A percentile compares a stretch with the other conserved stretches of the same genome.
These are phyloP conservation scores for Botrytis galanthina DNA, from an alignment of 2,329 filamentous ascomycete species.

Conservation along the genomic window DNA sequence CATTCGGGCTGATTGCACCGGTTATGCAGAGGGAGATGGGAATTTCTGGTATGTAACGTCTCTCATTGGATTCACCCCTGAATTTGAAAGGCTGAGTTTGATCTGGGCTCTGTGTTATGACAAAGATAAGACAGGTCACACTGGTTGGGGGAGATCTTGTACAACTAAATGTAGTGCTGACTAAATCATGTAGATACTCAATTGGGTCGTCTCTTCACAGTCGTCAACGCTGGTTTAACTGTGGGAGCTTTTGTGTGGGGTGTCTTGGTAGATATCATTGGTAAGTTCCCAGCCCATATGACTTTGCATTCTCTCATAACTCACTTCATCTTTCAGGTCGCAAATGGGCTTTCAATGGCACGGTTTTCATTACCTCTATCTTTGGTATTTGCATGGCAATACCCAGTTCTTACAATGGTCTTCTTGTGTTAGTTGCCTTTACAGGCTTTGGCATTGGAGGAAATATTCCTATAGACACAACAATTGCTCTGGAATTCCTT, in stretches of 20 bases:
- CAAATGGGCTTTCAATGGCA: conserved; percentile 33
- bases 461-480: conserved; percentile 37
- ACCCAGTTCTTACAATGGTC: conserved; percentile 25
- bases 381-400: conserved; percentile 30
- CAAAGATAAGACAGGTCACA: neutral
- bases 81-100: neutral
- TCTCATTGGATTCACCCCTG: neutral
- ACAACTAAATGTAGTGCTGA: conserved; percentile 7
- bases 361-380: conserved; percentile 26
- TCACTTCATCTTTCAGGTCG: conserved; percentile 23
- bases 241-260: conserved; percentile 32
- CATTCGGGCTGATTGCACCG: conserved; percentile 31
- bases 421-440: conserved; percentile 27
- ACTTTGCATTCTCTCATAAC: neutral
- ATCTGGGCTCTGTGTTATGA: neutral
- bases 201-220: conserved; percentile 28
- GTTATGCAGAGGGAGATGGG: conserved; percentile 30
- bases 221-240: conserved; percentile 28
- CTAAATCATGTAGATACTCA: conserved; percentile 19
- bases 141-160: neutral
- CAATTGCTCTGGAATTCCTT: conserved; percentile 34
- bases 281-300: conserved; percentile 15
- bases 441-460: conserved; percentile 34
- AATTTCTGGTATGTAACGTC: conserved; percentile 22
- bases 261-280: conserved; percentile 32